These are phyloP conservation scores for Termitomyces sp. DNA, from an alignment of 768 basidiomycete species.

Conservation along the genomic window DNA sequence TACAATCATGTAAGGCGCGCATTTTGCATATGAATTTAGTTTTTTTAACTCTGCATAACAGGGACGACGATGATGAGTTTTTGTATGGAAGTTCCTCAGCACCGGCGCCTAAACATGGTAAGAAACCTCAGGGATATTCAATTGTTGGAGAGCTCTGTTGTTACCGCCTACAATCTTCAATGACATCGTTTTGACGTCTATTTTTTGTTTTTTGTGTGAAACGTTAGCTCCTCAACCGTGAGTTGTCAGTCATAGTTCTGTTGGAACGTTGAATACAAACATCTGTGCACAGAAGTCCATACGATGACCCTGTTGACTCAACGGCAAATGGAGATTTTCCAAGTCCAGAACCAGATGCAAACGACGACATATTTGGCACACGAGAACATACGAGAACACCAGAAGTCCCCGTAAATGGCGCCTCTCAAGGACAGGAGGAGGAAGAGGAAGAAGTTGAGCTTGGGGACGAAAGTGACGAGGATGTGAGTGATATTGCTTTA, in stretches of 20 bases:
- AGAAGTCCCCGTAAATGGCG: conserved; percentile 30
- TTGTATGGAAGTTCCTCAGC: conserved; percentile 57
- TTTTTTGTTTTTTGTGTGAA: conserved; percentile 34
- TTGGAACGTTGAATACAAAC: conserved; percentile 11
- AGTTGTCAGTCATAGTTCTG: conserved; percentile 32
- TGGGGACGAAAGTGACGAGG: conserved; percentile 43
- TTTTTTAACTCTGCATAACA: conserved; percentile 17
- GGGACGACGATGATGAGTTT: conserved; percentile 82
- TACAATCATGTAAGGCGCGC: conserved; percentile 11
- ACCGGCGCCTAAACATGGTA: conserved; percentile 39
- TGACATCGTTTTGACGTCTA: conserved; percentile 36
- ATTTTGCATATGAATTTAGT: neutral
- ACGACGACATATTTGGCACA: conserved; percentile 18
- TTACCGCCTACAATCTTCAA: conserved; percentile 27
- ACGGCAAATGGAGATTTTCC: conserved; percentile 44
- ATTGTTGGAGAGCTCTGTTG: conserved; percentile 19
- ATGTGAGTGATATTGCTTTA: conserved; percentile 19
- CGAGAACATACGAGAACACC: conserved; percentile 15
- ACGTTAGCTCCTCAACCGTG: conserved; percentile 56
- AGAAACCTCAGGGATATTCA: conserved; percentile 24
- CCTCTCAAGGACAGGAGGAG: conserved; percentile 9
- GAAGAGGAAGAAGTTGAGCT: conserved; percentile 30
- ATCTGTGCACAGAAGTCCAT: conserved; percentile 22
- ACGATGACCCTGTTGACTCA: conserved; percentile 36
- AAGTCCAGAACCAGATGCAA: conserved; percentile 42